Percentiles rank a stretch among this genome's conserved stretches.
These are phyloP conservation scores for Chernovozyma sophiae-reginae DNA, from an alignment of 1,139 yeast species.

Conservation along the genomic window DNA sequence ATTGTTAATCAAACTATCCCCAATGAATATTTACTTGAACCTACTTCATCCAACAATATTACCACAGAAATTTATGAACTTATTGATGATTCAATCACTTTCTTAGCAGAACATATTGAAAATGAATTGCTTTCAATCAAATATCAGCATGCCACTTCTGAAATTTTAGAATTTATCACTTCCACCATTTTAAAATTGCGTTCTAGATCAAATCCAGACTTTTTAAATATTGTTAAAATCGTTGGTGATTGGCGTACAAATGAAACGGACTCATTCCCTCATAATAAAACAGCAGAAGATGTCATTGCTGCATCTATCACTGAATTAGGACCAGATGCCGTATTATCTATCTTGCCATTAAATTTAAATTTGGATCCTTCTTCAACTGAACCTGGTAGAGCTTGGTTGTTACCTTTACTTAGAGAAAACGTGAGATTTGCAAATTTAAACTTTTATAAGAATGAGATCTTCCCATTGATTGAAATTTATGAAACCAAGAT, in stretches of 20 bases:
- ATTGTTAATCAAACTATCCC: slow-evolving; percentile 64
- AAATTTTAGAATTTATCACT: slow-evolving; percentile 66
- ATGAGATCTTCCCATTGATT: slow-evolving; percentile 63
- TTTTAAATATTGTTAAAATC: slow-evolving; percentile 59
- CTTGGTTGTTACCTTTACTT: slow-evolving; percentile 91
- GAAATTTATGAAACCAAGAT: slow-evolving; percentile 53
- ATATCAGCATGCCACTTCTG: slow-evolving; percentile 73
- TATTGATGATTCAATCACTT: slow-evolving; percentile 50
- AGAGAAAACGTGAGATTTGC: slow-evolving; percentile 83
- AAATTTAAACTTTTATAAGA: slow-evolving; percentile 57
- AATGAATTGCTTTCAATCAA: slow-evolving; percentile 65
- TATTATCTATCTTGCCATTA: slow-evolving; percentile 70
- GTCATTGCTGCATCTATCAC: slow-evolving; percentile 77
- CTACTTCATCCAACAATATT: slow-evolving; percentile 38
- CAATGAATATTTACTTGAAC: slow-evolving; percentile 50
- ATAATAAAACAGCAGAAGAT: slow-evolving; percentile 73
- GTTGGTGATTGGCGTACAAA: slow-evolving; percentile 86
- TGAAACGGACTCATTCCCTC: slow-evolving; percentile 66
- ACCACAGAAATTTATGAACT: slow-evolving; percentile 47
- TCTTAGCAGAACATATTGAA: slow-evolving; percentile 48
- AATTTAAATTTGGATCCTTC: slow-evolving; percentile 44
- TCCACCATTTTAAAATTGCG: slow-evolving; percentile 63
- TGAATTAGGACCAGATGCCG: slow-evolving; percentile 82
- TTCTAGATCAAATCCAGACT: slow-evolving; percentile 68
- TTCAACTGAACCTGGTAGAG: slow-evolving; percentile 62